Base-by-base conservation (phyloP, 1,139 yeast species). In the Kodamaea sp. region DNA sequence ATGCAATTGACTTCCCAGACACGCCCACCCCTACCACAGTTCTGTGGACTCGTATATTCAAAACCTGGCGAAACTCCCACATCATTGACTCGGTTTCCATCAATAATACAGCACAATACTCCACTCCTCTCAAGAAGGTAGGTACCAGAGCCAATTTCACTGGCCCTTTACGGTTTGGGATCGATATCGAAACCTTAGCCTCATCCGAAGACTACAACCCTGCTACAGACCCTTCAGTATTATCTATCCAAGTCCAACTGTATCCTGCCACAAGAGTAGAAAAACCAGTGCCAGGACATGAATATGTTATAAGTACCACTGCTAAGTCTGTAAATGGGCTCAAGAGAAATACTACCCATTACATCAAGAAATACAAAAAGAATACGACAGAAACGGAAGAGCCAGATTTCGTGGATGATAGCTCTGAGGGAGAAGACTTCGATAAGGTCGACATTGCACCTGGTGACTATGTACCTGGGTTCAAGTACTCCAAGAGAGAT, bases 251-350 rank as follows among this genome's bases (percentile, higher is more conserved):
- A 12, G 80, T 83, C 0, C 87, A 82, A 44, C 80, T 83, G 1
- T 85, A 63, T 47, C 86, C 92, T 0, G 83, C 83, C 4, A 73
- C 76, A 0, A 76, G 79, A 41, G 48, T 57, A 2, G 83, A 80
- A 4, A 51, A 59, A 9, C 34, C 51, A 7, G 50, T 57, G 9
- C 44, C 48, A 10, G 57, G 63, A n/a, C 69, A 64, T 37, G 66
- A 64, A 28, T 70, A 59, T 37, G 40, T 55, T 2, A 42, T 55
- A 4, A 52, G 50, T 15, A 35, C 39, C 4, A 37, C 34, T 1
- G 35, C 34, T 15, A 24, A 39, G 7, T 25, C 29, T 3, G 34
- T 29, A 2, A 37, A 35, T 2, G 46, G 43, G 20, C 44, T 61
- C 6, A 52, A 53, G 28, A 37, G 56, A 24, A 39, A 48, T n/a